phyloP scores from a whole-genome alignment of 192 early-diverging fungal species.

The Chytriomyces sp. region DNA sequence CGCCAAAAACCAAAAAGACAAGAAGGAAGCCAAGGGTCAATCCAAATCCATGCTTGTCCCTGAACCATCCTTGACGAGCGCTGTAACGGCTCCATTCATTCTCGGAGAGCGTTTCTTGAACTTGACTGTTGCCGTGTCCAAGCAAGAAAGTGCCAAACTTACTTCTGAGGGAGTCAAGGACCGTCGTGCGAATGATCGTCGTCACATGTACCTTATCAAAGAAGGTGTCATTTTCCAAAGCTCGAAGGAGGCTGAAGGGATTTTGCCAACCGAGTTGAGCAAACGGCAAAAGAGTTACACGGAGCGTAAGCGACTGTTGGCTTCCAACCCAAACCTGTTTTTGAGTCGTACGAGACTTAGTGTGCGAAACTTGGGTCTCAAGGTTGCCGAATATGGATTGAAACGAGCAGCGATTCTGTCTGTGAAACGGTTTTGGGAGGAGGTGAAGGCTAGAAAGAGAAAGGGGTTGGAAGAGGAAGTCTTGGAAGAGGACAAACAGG shows the following conservation, averaged over 20 bases:
- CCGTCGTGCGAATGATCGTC: conserved; percentile 75
- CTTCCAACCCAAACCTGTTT: conserved; percentile 86
- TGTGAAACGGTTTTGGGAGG: conserved; percentile 59
- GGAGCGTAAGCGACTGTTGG: conserved; percentile 78
- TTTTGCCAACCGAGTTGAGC: conserved; percentile 75
- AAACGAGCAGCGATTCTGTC: conserved; percentile 45
- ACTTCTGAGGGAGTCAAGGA: conserved; percentile 63
- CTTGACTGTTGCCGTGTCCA: conserved; percentile 79
- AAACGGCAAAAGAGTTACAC: conserved; percentile 85
- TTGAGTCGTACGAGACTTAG: conserved; percentile 88
- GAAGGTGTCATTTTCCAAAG: conserved; percentile 91
- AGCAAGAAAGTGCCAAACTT: conserved; percentile 69
- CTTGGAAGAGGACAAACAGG: conserved; percentile 72
- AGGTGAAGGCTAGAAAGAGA: conserved; percentile 44
- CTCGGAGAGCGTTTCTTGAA: conserved; percentile 85
- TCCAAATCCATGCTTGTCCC: conserved; percentile 69
- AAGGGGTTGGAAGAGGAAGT: conserved; percentile 62
- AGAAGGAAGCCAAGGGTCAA: conserved; percentile 59
- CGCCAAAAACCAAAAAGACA: conserved; percentile 53
- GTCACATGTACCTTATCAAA: conserved; percentile 86
- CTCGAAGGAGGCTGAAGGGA: conserved; percentile 71
- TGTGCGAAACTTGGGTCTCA: conserved; percentile 81
- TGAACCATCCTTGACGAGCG: conserved; percentile 63
- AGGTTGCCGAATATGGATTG: conserved; percentile 74
- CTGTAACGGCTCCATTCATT: conserved; percentile 66